A percentile compares a stretch with the other conserved stretches of the same genome.
Evolutionary conservation across 495 filamentous ascomycete species (phyloP).

Genomic region (Hypoxylon subgilvum): DNA sequence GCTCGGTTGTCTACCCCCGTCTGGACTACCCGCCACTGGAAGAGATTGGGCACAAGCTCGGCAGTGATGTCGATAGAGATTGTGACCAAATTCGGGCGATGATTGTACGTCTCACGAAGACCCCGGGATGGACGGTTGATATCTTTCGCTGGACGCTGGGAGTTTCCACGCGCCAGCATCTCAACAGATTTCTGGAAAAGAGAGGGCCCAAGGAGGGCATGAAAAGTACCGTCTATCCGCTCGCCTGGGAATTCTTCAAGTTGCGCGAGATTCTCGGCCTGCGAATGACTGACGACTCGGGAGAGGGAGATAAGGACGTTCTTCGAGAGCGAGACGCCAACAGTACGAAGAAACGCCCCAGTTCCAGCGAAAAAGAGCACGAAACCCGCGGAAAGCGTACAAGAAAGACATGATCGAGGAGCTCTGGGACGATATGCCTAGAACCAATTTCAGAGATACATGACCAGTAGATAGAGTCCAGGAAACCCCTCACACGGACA

Average conservation of each 20-base stretch:
- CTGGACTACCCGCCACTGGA: no score
- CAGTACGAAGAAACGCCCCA: conserved; percentile 6
- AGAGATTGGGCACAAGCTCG: not conserved
- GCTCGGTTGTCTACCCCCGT: conserved; percentile 1
- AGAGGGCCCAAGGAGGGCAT: conserved; percentile 8
- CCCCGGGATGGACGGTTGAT: conserved; percentile 14
- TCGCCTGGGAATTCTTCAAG: conserved; percentile 35
- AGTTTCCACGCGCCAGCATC: conserved; percentile 1
- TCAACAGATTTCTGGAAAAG: conserved; percentile 16
- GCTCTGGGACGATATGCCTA: no score
- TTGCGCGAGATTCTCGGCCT: conserved; percentile 10
- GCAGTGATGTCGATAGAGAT: conserved; percentile 21
- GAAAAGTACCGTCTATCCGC: not conserved
- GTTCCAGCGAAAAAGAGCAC: not conserved
- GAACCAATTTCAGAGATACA: no score
- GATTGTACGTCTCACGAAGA: conserved; percentile 21
- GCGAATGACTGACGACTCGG: not conserved
- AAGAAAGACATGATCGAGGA: not conserved
- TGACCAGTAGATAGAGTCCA: no score
- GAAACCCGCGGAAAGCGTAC: conserved; percentile 5
- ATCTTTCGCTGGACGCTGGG: conserved; percentile 16
- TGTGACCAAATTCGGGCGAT: conserved; percentile 32
- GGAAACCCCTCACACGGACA: no score
- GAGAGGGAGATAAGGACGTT: not conserved
- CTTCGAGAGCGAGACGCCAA: conserved; percentile 4